Evolutionary conservation across 2,329 filamentous ascomycete genomes (phyloP).

Genomic region (Penicillium sp.): DNA sequence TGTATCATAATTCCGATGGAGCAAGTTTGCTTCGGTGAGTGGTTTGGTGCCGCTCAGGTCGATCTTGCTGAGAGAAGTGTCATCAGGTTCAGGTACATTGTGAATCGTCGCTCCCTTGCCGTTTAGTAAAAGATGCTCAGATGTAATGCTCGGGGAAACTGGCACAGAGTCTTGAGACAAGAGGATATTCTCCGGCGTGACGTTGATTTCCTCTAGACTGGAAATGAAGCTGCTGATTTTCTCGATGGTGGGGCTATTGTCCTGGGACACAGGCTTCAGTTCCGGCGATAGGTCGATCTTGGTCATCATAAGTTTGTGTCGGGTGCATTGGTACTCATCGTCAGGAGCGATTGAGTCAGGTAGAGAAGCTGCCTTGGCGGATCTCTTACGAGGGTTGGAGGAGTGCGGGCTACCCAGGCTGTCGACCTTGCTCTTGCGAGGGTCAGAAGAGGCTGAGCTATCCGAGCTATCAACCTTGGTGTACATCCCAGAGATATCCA

Average conservation of each 20-base stretch:
- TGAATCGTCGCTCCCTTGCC: background rate
- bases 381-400: constrained; percentile 26
- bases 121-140: background rate
- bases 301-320: background rate
- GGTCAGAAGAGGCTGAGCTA: background rate
- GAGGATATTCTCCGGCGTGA: background rate
- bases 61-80: background rate
- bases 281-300: background rate
- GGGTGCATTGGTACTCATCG: constrained; percentile 11
- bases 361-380: constrained; percentile 28
- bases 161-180: constrained; percentile 1
- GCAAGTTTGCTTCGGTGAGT: background rate
- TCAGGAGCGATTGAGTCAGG: constrained; percentile 27
- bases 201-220: background rate
- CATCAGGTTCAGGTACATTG: background rate
- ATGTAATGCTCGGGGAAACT: background rate
- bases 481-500: background rate
- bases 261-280: background rate
- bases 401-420: background rate
- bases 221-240: background rate
- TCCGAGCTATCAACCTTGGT: background rate
- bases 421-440: too few species aligned
- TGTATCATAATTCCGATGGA: constrained; percentile 1
- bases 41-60: background rate
- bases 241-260: background rate